Percentiles rank a stretch among this genome's conserved stretches.
These are phyloP conservation scores for Fusarium sp. DNA, from an alignment of 2,329 filamentous ascomycete genomes.

Conservation along the genomic window DNA sequence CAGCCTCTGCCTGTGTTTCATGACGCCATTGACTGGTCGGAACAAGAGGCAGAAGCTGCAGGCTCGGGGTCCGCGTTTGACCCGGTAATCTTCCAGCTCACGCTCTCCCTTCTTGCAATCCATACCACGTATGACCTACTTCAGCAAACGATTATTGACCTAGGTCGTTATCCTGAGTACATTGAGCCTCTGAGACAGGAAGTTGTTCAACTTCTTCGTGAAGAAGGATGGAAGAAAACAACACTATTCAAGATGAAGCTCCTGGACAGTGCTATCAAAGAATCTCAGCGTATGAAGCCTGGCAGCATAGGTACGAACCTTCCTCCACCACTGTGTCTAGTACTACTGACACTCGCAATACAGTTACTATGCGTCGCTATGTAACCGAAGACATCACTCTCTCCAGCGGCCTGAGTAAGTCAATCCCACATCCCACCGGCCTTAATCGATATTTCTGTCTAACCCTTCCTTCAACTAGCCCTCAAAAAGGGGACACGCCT, in stretches of 20 bases:
- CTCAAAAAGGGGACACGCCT: not conserved
- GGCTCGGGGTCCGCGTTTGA: not conserved
- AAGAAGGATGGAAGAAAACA: not conserved
- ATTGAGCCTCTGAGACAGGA: not conserved
- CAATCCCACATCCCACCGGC: fast-evolving
- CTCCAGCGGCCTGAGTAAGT: not conserved
- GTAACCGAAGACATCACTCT: not conserved
- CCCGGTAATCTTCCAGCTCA: not conserved
- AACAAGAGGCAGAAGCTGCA: not conserved
- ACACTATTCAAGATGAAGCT: conserved; percentile 1
- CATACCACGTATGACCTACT: not conserved
- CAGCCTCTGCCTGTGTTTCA: not conserved
- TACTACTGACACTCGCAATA: no score
- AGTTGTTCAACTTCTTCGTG: not conserved
- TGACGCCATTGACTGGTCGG: not conserved
- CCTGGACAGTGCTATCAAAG: conserved; percentile 1
- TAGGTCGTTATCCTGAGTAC: not conserved
- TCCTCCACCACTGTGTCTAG: fast-evolving
- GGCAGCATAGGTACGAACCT: not conserved
- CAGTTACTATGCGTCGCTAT: not conserved
- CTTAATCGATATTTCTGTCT: no score
- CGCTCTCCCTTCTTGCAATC: not conserved
- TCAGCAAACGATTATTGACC: not conserved
- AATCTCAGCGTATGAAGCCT: not conserved
- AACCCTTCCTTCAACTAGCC: fast-evolving